Evolutionary conservation across 139 green algal species (phyloP).

Genomic region (Coelastrella sp.): DNA sequence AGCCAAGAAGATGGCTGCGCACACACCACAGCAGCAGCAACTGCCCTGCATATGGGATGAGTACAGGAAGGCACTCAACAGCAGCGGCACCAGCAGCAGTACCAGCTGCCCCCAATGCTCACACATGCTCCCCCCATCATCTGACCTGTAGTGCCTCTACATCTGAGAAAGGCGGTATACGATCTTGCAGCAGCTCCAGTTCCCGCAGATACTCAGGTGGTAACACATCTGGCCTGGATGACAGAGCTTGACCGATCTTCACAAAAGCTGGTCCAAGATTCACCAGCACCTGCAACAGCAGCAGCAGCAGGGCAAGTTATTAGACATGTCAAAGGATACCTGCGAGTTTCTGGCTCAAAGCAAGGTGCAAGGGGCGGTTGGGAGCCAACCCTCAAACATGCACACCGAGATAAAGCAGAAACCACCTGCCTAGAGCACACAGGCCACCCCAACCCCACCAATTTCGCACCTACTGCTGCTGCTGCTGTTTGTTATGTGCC

Average conservation of each 20-base stretch:
- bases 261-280: conserved; percentile 88
- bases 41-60: no score
- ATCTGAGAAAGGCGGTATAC: conserved; percentile 85
- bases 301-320: background rate
- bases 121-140: no score
- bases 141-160: conserved; percentile 53
- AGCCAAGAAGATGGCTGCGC: no score
- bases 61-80: background rate
- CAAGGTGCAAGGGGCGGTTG: no score
- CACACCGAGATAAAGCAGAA: no score
- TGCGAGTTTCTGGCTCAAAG: background rate
- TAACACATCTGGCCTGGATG: conserved; percentile 83
- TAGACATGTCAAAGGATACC: background rate
- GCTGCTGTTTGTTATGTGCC: no score
- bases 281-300: conserved; percentile 65
- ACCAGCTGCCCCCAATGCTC: no score
- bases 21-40: no score
- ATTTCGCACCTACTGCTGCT: no score
- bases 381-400: no score
- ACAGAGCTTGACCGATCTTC: conserved; percentile 91
- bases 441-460: no score
- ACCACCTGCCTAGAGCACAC: no score
- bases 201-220: conserved; percentile 84
- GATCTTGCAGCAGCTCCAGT: conserved; percentile 86
- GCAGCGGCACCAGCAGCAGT: background rate